Percentiles rank a stretch among this genome's conserved stretches.
Conservation (phyloP, 495 filamentous ascomycete genomes). For the Aspergillus hancockii region DNA sequence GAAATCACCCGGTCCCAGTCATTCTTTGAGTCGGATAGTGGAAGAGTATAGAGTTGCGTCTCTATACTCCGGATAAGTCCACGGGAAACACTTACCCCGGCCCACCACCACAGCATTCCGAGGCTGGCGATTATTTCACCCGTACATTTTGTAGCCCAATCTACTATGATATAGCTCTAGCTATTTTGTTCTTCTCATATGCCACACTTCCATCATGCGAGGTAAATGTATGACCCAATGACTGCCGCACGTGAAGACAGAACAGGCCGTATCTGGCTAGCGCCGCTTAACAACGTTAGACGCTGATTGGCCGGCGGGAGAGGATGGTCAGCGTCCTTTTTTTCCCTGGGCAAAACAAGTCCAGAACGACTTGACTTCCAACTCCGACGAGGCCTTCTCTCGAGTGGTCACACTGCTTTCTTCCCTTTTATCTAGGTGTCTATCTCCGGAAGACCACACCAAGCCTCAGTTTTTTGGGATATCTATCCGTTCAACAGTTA, state of each 20-base stretch:
- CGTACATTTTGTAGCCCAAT: neutral
- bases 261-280: conserved; percentile 12
- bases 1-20: conserved; percentile 53
- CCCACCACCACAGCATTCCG: neutral
- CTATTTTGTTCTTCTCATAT: neutral
- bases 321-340: neutral
- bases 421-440: neutral
- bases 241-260: conserved; percentile 7
- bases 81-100: neutral
- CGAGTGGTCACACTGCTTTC: conserved; percentile 4
- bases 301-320: conserved; percentile 22
- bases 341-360: neutral
- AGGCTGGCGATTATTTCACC: neutral
- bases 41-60: conserved; percentile 1
- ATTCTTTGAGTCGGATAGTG: conserved; percentile 41
- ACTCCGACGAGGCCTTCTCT: conserved; percentile 1
- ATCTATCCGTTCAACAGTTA: neutral
- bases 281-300: conserved; percentile 22
- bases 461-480: neutral
- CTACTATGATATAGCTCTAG: neutral
- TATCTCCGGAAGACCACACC: conserved; percentile 1
- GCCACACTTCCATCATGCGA: neutral
- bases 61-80: no score
- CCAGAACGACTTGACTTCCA: neutral
- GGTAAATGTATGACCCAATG: conserved; percentile 3